Percentiles rank a stretch among this genome's conserved stretches.
phyloP scores from a whole-genome alignment of 176 grass and related monocot genomes.

The sorghum (Sorghum bicolor) region Sorghum_bicolor_NCBIv3 NC_012871.2:2250501-2251000 shows the following conservation, averaged over 20 bases:
- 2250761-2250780: background rate
- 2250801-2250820: no score
- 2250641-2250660: slow-evolving; percentile 18
- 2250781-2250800: no score
- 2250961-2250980: no score
- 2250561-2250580: slow-evolving; percentile 38
- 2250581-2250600: background rate
- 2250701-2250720: background rate
- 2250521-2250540: slow-evolving; percentile 22
- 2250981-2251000: no score
- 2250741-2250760: background rate
- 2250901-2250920: no score
- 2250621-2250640: slow-evolving; percentile 25
- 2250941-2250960: no score
- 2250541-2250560: background rate
- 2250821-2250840: no score
- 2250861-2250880: background rate
- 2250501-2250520: background rate
- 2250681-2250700: background rate
- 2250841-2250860: no score
- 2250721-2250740: background rate
- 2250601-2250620: slow-evolving; percentile 7
- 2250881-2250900: no score
- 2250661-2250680: background rate
- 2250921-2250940: no score